Percentiles rank a stretch among this genome's conserved stretches.
Conservation (phyloP, 805 yeast genomes). For the Candida parachauliodes region DNA sequence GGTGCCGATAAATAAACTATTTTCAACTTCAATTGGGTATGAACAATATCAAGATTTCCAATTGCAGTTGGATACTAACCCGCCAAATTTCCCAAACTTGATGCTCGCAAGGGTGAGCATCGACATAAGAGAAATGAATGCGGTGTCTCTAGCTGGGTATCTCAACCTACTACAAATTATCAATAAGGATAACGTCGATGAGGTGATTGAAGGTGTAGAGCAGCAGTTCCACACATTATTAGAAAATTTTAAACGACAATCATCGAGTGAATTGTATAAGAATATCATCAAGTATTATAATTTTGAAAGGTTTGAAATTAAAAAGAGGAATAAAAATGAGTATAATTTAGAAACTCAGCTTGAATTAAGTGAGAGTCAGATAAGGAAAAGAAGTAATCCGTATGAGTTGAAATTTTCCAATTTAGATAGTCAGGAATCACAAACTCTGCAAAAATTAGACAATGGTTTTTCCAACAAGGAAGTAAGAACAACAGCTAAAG, state of each 20-base stretch:
- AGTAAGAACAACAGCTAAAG: too few relatives aligned
- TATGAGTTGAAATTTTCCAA: not conserved
- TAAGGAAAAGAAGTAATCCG: not conserved
- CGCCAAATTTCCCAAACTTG: not conserved
- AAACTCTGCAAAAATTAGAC: too few relatives aligned
- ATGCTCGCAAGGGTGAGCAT: conserved; percentile 2
- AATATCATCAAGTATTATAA: not conserved
- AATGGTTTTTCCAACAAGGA: too few relatives aligned
- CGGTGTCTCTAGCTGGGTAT: conserved; percentile 1
- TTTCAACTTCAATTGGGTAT: conserved; percentile 1
- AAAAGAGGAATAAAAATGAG: not conserved
- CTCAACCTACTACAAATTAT: not conserved
- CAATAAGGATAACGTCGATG: conserved; percentile 4
- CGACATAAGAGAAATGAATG: conserved; percentile 2
- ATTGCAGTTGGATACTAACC: not conserved
- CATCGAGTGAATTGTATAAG: not conserved
- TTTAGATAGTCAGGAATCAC: not conserved
- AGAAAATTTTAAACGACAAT: not conserved
- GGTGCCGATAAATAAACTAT: not conserved
- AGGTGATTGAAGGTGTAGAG: conserved; percentile 2
- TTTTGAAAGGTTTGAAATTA: conserved; percentile 1
- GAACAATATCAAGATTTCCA: conserved; percentile 1
- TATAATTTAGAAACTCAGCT: conserved; percentile 2
- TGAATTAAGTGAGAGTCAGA: too few relatives aligned
- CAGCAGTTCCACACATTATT: not conserved